A percentile compares a stretch with the other conserved stretches of the same genome.
phyloP scores from a whole-genome alignment of 176 grass and related monocot genomes.

The Oryza rufipogon region DNA sequence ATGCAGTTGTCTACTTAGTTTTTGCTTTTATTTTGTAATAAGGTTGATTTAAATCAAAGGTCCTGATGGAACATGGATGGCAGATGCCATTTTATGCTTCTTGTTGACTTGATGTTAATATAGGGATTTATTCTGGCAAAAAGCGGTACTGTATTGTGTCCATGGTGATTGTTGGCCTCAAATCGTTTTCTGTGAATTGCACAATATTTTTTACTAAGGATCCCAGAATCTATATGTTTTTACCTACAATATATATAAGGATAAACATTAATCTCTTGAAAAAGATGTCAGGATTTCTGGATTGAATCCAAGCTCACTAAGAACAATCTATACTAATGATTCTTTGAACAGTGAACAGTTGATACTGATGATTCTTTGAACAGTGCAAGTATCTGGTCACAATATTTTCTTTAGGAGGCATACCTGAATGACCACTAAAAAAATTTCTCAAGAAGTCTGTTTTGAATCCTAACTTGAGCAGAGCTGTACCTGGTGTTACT shows the following conservation, averaged over 20 bases:
- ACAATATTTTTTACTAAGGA: constrained; percentile 11
- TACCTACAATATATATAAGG: not conserved
- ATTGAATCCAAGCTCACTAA: not conserved
- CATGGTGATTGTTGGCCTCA: not conserved
- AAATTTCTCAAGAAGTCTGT: not conserved
- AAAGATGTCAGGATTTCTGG: not conserved
- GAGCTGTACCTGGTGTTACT: not conserved
- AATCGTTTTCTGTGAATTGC: not conserved
- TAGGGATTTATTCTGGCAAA: not conserved
- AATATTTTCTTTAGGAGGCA: not conserved
- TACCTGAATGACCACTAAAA: not conserved
- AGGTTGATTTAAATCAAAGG: too few relatives aligned
- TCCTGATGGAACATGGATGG: too few relatives aligned
- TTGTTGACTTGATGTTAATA: too few relatives aligned
- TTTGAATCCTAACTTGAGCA: constrained; percentile 12
- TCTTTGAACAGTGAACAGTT: not conserved
- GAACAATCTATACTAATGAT: not conserved
- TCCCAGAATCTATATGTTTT: not conserved
- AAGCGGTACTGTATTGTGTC: not conserved
- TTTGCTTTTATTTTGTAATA: too few relatives aligned
- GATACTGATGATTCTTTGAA: not conserved
- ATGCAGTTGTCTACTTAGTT: not conserved
- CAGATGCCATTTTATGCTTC: too few relatives aligned
- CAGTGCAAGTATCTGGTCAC: not conserved
- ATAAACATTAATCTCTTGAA: not conserved